Conservation (phyloP, 2,329 filamentous ascomycete genomes). For the Aspergillus sergii region DNA sequence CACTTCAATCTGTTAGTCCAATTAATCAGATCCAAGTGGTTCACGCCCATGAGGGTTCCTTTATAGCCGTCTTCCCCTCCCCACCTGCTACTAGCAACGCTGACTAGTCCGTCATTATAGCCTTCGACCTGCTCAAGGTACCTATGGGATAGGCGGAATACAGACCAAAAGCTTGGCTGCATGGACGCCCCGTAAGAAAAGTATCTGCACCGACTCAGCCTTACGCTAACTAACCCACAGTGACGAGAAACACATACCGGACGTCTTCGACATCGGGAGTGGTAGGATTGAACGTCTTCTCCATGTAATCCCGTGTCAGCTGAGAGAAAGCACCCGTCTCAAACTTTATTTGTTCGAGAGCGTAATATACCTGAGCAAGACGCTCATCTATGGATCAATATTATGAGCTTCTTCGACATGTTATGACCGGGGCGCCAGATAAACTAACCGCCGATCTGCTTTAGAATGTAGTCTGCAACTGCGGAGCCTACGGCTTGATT, state of each 20-base stretch:
- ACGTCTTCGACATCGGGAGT: slow-evolving; percentile 59
- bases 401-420: neutral
- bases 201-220: slow-evolving; percentile 45
- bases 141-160: slow-evolving; percentile 60
- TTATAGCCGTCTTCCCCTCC: slow-evolving; percentile 58
- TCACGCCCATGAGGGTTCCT: slow-evolving; percentile 65
- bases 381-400: slow-evolving; percentile 52
- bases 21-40: slow-evolving; percentile 67
- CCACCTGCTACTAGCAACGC: slow-evolving; percentile 62
- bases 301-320: slow-evolving; percentile 61
- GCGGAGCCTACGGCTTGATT: slow-evolving; percentile 50
- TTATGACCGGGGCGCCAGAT: neutral
- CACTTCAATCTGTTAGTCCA: slow-evolving; percentile 66
- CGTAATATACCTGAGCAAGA: slow-evolving; percentile 58
- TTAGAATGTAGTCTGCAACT: slow-evolving; percentile 64
- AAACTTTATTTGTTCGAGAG: slow-evolving; percentile 56
- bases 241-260: slow-evolving; percentile 35
- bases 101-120: slow-evolving; percentile 64
- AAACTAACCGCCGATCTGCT: slow-evolving; percentile 56
- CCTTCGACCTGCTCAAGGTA: slow-evolving; percentile 59
- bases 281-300: slow-evolving; percentile 60
- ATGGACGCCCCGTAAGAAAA: slow-evolving; percentile 66
- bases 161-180: slow-evolving; percentile 57
- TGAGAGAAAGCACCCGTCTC: slow-evolving; percentile 65
- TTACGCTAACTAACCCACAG: slow-evolving; percentile 1